phyloP scores from a whole-genome alignment of 1,139 yeast genomes.

The Blastobotrys capitulatus region DNA sequence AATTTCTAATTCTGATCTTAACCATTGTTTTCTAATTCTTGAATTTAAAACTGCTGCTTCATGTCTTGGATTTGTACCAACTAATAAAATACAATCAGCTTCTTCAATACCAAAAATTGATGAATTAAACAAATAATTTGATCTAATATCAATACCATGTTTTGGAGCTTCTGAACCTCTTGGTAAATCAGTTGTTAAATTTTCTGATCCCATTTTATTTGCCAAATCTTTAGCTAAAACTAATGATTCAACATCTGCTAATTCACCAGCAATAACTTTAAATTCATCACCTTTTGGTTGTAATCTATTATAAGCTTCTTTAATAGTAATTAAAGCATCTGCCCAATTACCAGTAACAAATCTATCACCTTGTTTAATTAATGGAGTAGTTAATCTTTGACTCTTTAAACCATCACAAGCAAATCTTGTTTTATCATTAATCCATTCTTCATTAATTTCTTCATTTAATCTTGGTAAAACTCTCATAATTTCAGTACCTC shows the following conservation, averaged over 20 bases:
- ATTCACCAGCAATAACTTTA: conserved; percentile 78
- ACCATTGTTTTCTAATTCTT: conserved; percentile 80
- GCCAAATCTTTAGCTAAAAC: conserved; percentile 77
- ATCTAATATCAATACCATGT: conserved; percentile 68
- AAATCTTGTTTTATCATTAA: conserved; percentile 80
- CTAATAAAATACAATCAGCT: conserved; percentile 71
- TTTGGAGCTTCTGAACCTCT: conserved; percentile 54
- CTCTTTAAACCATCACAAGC: conserved; percentile 84
- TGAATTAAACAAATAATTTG: conserved; percentile 77
- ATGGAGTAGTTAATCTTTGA: conserved; percentile 80
- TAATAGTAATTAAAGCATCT: conserved; percentile 69
- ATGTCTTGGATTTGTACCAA: conserved; percentile 85
- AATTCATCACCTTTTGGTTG: conserved; percentile 66
- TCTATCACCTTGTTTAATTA: conserved; percentile 63
- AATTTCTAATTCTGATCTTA: conserved; percentile 53
- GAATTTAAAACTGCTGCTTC: conserved; percentile 89
- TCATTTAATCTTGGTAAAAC: conserved; percentile 83
- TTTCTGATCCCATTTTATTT: conserved; percentile 75
- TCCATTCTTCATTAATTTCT: conserved; percentile 89
- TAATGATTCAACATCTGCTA: conserved; percentile 77
- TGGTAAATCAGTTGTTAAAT: conserved; percentile 66
- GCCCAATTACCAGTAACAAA: conserved; percentile 85
- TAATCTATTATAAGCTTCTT: conserved; percentile 54
- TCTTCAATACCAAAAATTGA: conserved; percentile 75
- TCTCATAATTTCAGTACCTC: conserved; percentile 87